phyloP scores from a whole-genome alignment of 2,329 filamentous ascomycete species.

The Nemania sp. region DNA sequence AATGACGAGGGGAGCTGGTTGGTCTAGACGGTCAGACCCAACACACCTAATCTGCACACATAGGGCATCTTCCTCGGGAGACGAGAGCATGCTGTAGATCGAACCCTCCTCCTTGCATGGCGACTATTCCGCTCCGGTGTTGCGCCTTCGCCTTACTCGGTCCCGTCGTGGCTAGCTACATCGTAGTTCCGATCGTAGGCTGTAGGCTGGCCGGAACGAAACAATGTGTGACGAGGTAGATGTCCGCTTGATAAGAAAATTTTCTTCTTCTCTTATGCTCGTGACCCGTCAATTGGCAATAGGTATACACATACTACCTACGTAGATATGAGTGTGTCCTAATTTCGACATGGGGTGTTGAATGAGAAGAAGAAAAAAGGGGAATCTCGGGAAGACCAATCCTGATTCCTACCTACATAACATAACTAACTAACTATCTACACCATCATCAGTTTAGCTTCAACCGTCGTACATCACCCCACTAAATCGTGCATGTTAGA shows the following conservation, averaged over 20 bases:
- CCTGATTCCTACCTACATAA: not conserved
- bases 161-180: not conserved
- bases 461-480: constrained; percentile 6
- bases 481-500: constrained; percentile 14
- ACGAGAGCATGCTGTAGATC: not conserved
- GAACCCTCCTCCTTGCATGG: constrained; percentile 2
- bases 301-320: not conserved
- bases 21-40: constrained; percentile 27
- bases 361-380: not conserved
- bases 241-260: constrained; percentile 24
- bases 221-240: constrained; percentile 26
- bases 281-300: constrained; percentile 1
- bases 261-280: not conserved
- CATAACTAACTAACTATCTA: too few species aligned
- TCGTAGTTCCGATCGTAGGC: not conserved
- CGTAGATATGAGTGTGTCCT: not conserved
- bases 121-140: too few species aligned
- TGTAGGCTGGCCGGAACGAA: constrained; percentile 19
- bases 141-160: not conserved
- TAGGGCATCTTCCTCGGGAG: not conserved
- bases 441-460: constrained; percentile 13
- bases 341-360: not conserved
- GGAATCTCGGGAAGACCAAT: not conserved
- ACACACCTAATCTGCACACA: constrained; percentile 29
- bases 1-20: constrained; percentile 29